Conservation (phyloP, 257 asterid genomes). For the Solanum corneliomulleri region DNA sequence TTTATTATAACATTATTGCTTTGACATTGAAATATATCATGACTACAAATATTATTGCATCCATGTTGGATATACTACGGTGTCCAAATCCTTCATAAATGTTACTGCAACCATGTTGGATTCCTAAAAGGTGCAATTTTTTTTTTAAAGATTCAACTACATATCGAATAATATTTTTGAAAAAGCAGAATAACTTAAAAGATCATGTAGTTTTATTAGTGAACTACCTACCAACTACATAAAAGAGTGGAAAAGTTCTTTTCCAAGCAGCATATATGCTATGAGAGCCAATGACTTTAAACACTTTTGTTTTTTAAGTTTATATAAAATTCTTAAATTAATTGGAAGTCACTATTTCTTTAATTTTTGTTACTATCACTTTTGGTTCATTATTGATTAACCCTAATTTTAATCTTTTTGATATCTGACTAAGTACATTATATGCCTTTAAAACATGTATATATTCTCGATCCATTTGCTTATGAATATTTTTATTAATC, state of each 20-base stretch:
- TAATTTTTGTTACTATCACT: neutral
- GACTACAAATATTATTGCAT: neutral
- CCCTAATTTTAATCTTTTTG: neutral
- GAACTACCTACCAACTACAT: neutral
- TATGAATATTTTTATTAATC: neutral
- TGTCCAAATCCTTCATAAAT: neutral
- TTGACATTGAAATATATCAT: neutral
- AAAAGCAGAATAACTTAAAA: accelerated
- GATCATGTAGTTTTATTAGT: neutral
- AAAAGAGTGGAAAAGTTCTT: neutral
- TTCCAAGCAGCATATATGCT: neutral
- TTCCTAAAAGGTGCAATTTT: neutral
- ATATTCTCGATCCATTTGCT: neutral
- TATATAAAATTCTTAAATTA: neutral
- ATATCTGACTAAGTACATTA: neutral
- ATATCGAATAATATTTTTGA: no score
- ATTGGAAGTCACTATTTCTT: neutral
- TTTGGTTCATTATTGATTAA: neutral
- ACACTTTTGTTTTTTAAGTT: neutral
- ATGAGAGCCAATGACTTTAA: neutral
- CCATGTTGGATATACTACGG: neutral
- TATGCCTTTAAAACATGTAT: neutral
- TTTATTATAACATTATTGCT: no score
- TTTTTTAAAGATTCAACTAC: no score
- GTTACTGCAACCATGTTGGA: neutral